phyloP scores from a whole-genome alignment of 2,329 filamentous ascomycete species.

The Stachybotrys elegans region DNA sequence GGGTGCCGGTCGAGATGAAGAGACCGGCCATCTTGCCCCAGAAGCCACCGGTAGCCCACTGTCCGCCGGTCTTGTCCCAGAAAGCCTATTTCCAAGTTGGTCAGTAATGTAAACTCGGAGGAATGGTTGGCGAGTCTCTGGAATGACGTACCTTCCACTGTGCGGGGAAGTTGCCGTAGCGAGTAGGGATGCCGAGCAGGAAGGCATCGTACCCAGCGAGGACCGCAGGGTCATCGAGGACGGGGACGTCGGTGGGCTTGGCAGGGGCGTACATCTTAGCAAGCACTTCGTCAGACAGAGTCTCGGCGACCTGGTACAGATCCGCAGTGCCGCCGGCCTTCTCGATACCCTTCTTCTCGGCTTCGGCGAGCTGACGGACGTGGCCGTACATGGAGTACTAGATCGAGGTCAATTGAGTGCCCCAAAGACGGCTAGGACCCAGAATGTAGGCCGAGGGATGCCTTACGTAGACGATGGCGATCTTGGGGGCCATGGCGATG shows the following conservation, averaged over 20 bases:
- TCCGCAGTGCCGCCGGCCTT: slow-evolving; percentile 77
- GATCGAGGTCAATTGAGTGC: slow-evolving; percentile 3
- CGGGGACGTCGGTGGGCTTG: slow-evolving; percentile 63
- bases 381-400: slow-evolving; percentile 96
- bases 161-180: slow-evolving; percentile 94
- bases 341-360: slow-evolving; percentile 86
- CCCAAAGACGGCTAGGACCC: too few relatives aligned
- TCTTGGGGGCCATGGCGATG: slow-evolving; percentile 75
- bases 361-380: slow-evolving; percentile 76
- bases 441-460: slow-evolving; percentile 7
- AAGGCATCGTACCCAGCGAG: slow-evolving; percentile 80
- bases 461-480: slow-evolving; percentile 83
- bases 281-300: slow-evolving; percentile 77
- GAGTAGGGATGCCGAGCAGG: slow-evolving; percentile 90
- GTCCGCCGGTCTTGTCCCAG: slow-evolving; percentile 84
- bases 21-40: slow-evolving; percentile 86
- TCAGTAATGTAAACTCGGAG: too few relatives aligned
- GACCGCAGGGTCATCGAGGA: slow-evolving; percentile 50
- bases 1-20: slow-evolving; percentile 81
- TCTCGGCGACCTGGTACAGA: slow-evolving; percentile 85
- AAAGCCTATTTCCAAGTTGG: slow-evolving; percentile 57
- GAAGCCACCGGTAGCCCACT: slow-evolving; percentile 75
- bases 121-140: not conserved
- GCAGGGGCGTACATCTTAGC: slow-evolving; percentile 84
- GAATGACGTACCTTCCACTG: slow-evolving; percentile 68